Conservation (phyloP, 2,329 filamentous ascomycete genomes). For the Aspergillus cejpii region DNA sequence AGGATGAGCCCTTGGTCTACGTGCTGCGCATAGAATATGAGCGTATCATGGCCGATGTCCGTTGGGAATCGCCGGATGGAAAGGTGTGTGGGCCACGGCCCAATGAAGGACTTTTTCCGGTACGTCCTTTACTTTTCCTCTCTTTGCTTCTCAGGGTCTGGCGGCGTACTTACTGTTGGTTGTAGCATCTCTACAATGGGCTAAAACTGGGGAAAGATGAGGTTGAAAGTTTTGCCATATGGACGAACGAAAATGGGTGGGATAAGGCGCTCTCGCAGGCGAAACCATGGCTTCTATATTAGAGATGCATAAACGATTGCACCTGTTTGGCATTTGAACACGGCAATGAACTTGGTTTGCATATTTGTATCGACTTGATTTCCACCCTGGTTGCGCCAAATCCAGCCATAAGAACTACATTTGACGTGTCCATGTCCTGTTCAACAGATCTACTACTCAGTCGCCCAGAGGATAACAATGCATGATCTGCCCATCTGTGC, state of each 20-base stretch:
- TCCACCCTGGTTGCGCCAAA: too few species aligned
- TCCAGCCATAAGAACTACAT: background rate
- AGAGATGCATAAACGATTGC: too few species aligned
- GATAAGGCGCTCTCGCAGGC: slow-evolving; percentile 30
- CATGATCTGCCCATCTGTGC: slow-evolving; percentile 31
- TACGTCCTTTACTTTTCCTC: slow-evolving; percentile 15
- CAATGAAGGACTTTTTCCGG: slow-evolving; percentile 37
- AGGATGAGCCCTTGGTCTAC: slow-evolving; percentile 33
- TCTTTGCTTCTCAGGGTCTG: background rate
- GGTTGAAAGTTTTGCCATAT: slow-evolving; percentile 34
- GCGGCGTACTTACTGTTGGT: background rate
- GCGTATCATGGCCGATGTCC: slow-evolving; percentile 24
- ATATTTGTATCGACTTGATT: too few species aligned
- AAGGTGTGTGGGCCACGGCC: slow-evolving; percentile 33
- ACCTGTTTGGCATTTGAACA: too few species aligned
- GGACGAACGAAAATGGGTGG: slow-evolving; percentile 36
- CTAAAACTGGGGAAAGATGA: slow-evolving; percentile 34
- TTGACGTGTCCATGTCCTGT: background rate
- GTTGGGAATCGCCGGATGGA: slow-evolving; percentile 36
- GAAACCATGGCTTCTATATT: slow-evolving; percentile 34
- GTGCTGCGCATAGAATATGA: slow-evolving; percentile 34
- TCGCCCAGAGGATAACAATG: slow-evolving; percentile 34
- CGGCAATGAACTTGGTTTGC: too few species aligned
- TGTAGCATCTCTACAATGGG: slow-evolving; percentile 37
- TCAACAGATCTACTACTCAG: slow-evolving; percentile 13